Evolutionary conservation across 148 eudicot species (phyloP), one percentile per base, ranked within the genome.

Genomic region (Rhododendron simsii): DNA sequence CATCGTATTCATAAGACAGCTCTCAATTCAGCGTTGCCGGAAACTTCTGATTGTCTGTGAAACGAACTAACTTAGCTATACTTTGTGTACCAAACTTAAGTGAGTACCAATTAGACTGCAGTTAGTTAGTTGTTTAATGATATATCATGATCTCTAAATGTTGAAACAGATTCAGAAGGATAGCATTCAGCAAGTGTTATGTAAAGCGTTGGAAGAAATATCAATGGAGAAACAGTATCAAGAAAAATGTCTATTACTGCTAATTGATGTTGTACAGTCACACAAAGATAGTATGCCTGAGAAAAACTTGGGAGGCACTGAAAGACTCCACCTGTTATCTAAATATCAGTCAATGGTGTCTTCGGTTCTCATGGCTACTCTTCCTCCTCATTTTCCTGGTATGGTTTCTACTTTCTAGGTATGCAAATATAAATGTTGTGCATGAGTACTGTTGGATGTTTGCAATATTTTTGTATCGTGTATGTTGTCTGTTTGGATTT

Each of bases 361-460:
- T 85, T 97, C 99, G 44, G 92, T 94, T 88, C 96, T 97, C 84
- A 92, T 91, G 95, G 91, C 95, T 53, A 91, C 94, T 83, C 95
- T 95, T 90, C 99, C 98, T 87, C 92, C 89, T 77, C 93, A 93
- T 86, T 97, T 95, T 92, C 94, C 99, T 86, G 98, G 99, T 95
- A 92, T 51, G 88, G 86, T 71, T 86, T 44, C 81, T 87, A 55
- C 35, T 30, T 30, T 30, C 30, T 30, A 30, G 1, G 6, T 55
- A 15, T 55, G 61, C 5, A 2, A 16, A 3, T 55, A 35, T 85
- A 47, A 26, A 84, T 76, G 45, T 33, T 59, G 6, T 18, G 23
- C 80, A 55, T 28, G 61, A 50, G 6, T 59, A 55, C 28, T 10
- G 12, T 63, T 63, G 4, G 13, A n/a, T 65, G 14, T 9, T 63